Evolutionary conservation across 192 early-diverging fungal genomes (phyloP).

Genomic region (Backusella liffmaniae): DNA sequence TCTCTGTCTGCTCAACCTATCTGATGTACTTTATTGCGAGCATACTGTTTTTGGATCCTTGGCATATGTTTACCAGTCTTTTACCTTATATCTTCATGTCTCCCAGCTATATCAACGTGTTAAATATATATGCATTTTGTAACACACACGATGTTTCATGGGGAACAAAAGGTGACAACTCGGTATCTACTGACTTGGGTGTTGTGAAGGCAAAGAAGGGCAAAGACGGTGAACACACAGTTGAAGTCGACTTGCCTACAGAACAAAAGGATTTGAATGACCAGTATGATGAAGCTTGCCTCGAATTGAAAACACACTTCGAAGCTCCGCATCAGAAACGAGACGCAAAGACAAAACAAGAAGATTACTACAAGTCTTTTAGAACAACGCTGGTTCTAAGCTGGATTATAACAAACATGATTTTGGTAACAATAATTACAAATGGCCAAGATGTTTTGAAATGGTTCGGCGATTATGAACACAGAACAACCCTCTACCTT

Average conservation of each 20-base stretch:
- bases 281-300: slow-evolving; percentile 78
- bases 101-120: slow-evolving; percentile 79
- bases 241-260: slow-evolving; percentile 52
- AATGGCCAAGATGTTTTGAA: slow-evolving; percentile 39
- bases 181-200: slow-evolving; percentile 46
- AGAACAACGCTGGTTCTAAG: slow-evolving; percentile 69
- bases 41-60: slow-evolving; percentile 68
- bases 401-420: slow-evolving; percentile 74
- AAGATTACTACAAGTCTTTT: slow-evolving; percentile 71
- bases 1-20: slow-evolving; percentile 64
- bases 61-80: slow-evolving; percentile 76
- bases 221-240: slow-evolving; percentile 43
- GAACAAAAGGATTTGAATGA: slow-evolving; percentile 79
- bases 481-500: slow-evolving; percentile 46
- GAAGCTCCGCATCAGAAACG: slow-evolving; percentile 45
- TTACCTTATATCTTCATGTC: slow-evolving; percentile 71
- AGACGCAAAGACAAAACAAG: slow-evolving; percentile 58
- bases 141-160: slow-evolving; percentile 87
- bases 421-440: slow-evolving; percentile 65
- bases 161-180: slow-evolving; percentile 83
- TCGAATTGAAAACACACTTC: slow-evolving; percentile 49
- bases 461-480: slow-evolving; percentile 34
- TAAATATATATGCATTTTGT: slow-evolving; percentile 82
- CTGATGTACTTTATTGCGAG: slow-evolving; percentile 64
- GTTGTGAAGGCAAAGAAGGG: slow-evolving; percentile 52